Evolutionary conservation across 1,139 yeast species (phyloP).

Genomic region (Sugiyamaella novakii): DNA sequence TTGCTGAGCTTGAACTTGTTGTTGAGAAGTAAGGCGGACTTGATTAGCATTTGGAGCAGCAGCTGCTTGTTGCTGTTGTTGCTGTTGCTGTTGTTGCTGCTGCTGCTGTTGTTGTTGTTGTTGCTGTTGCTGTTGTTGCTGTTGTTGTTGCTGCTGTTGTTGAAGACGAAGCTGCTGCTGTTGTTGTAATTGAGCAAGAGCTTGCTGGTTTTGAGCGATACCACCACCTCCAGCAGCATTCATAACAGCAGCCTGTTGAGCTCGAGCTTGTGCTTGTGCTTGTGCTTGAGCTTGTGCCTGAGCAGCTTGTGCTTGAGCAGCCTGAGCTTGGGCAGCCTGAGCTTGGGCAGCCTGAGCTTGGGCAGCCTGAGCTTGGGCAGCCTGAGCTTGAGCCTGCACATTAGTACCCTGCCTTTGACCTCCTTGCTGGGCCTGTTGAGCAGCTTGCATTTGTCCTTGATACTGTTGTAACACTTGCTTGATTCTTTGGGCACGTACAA

Average conservation of each 20-base stretch:
- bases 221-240: conserved; percentile 1
- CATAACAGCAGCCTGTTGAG: conserved; percentile 1
- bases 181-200: conserved; percentile 7
- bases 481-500: conserved; percentile 67
- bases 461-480: conserved; percentile 49
- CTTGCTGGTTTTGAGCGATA: conserved; percentile 9
- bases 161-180: conserved; percentile 6
- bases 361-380: conserved; percentile 4
- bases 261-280: conserved; percentile 12
- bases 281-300: conserved; percentile 21
- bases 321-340: conserved; percentile 27
- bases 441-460: conserved; percentile 38
- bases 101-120: conserved; percentile 13
- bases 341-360: conserved; percentile 27
- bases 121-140: conserved; percentile 8
- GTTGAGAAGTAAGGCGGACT: conserved; percentile 6
- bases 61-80: conserved; percentile 23
- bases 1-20: conserved; percentile 25
- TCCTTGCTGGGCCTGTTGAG: conserved; percentile 22
- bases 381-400: conserved; percentile 28
- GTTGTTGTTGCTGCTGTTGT: conserved; percentile 14
- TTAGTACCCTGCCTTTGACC: conserved; percentile 22
- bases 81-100: conserved; percentile 8
- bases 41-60: conserved; percentile 23
- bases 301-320: conserved; percentile 14